Base-by-base conservation (phyloP, 306 rosid genomes). In the Cucumis melo region DNA sequence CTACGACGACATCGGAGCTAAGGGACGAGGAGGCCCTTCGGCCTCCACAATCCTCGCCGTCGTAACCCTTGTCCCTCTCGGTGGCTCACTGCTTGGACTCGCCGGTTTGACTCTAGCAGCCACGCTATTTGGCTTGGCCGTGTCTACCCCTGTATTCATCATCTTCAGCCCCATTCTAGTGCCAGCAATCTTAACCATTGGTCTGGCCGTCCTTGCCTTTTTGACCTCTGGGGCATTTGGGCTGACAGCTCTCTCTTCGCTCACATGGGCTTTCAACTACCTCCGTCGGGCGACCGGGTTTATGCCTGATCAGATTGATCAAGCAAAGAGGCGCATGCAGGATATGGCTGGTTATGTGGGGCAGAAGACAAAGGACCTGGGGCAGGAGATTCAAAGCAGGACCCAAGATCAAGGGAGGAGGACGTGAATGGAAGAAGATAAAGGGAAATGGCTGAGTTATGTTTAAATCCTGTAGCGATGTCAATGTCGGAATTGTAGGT, bases 291-390 rank as follows among this genome's bases (percentile, higher is more conserved):
- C 79, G 0, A 82, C 78, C 0, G 85, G 79, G 73, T 57, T 81
- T 12, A 78, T 80, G 79, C 89, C 92, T 0, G 88, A 81, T 51
- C 85, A 83, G 75, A 78, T 85, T 16, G 92, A 89, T 73, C 56
- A 51, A 2, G 87, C 87, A 1, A 88, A 87, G 84, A 81, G 83
- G 55, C 82, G 90, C 55, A 19, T 84, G 80, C 91, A 82, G 42
- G 93, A 90, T 21, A 53, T 74, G 85, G 92, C 86, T 0, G 84
- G 58, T 7, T 85, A 81, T 24, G 82, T 86, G 64, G 97, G 97
- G 32, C 96, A 89, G 87, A 95, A 94, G 89, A 87, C 92, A 0
- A 90, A 90, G 87, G 97, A 92, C 3, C 86, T 74, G 6, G 96
- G 97, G 20, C 97, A 90, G 38, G 97, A 90, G 41, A 82, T 87